phyloP scores from a whole-genome alignment of 208 protist species.

The Leishmania guyanensis region DNA sequence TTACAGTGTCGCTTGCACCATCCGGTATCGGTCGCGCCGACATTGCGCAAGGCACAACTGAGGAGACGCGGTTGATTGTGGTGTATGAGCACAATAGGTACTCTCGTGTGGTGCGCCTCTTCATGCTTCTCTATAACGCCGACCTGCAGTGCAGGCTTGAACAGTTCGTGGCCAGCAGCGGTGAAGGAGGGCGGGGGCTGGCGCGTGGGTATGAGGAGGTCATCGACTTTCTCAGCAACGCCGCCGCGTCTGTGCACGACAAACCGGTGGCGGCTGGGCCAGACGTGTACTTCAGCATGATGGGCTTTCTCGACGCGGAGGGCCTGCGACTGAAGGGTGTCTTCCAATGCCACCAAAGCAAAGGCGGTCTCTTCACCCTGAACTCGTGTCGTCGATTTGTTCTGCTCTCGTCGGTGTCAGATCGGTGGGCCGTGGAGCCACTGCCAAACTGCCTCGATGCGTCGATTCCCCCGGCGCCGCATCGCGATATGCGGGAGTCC shows the following conservation, averaged over 20 bases:
- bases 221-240: slow-evolving; percentile 18
- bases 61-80: slow-evolving; percentile 31
- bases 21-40: slow-evolving; percentile 19
- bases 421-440: slow-evolving; percentile 70
- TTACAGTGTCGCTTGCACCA: slow-evolving; percentile 20
- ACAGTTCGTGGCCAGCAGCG: slow-evolving; percentile 11
- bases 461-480: slow-evolving; percentile 43
- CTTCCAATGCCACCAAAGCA: slow-evolving; percentile 59
- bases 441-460: slow-evolving; percentile 75
- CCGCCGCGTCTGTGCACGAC: not conserved
- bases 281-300: slow-evolving; percentile 38
- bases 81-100: slow-evolving; percentile 71
- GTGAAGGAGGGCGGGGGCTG: not conserved
- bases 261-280: not conserved
- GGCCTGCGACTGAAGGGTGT: slow-evolving; percentile 69
- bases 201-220: slow-evolving; percentile 18
- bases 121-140: slow-evolving; percentile 33
- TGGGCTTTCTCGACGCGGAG: slow-evolving; percentile 69
- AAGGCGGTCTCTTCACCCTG: slow-evolving; percentile 54
- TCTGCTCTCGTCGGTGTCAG: slow-evolving; percentile 45
- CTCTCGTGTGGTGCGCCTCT: slow-evolving; percentile 49
- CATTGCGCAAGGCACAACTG: slow-evolving; percentile 23
- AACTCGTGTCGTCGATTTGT: slow-evolving; percentile 58
- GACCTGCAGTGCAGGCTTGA: slow-evolving; percentile 22
- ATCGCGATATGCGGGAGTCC: slow-evolving; percentile 48